Percentiles rank a stretch among this genome's conserved stretches.
phyloP scores from a whole-genome alignment of 129 eudicot species.

The Tagetes patula region DNA sequence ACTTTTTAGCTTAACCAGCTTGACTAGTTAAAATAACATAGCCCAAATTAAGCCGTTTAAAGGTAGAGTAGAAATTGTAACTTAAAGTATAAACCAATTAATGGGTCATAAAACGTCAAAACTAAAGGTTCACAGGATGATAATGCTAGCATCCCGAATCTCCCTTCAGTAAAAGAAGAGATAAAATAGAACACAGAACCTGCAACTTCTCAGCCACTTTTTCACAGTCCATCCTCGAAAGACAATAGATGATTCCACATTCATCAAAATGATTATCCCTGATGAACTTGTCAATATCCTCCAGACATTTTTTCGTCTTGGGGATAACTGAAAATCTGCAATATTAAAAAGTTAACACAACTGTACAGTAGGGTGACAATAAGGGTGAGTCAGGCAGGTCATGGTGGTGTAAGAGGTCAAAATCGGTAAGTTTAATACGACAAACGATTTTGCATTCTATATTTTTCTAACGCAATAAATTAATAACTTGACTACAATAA shows the following conservation, averaged over 20 bases:
- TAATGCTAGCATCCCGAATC: neutral
- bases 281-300: conserved; percentile 85
- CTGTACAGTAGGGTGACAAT: neutral
- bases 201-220: conserved; percentile 91
- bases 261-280: conserved; percentile 66
- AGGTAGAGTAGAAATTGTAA: neutral
- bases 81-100: neutral
- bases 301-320: conserved; percentile 93
- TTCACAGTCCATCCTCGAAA: conserved; percentile 98
- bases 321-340: conserved; percentile 80
- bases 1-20: neutral
- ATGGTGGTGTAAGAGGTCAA: neutral
- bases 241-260: conserved; percentile 93
- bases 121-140: conserved; percentile 7
- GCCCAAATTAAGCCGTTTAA: neutral
- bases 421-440: neutral
- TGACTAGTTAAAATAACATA: neutral
- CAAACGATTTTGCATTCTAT: neutral
- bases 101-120: neutral
- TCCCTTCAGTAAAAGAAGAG: neutral
- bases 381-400: neutral
- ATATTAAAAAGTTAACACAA: conserved; percentile 22
- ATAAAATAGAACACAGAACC: conserved; percentile 40
- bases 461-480: neutral
- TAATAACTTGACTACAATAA: neutral